Percentiles rank a stretch among this genome's conserved stretches.
Evolutionary conservation across 2,329 filamentous ascomycete genomes (phyloP).

Genomic region (Cordyceps militaris): DNA sequence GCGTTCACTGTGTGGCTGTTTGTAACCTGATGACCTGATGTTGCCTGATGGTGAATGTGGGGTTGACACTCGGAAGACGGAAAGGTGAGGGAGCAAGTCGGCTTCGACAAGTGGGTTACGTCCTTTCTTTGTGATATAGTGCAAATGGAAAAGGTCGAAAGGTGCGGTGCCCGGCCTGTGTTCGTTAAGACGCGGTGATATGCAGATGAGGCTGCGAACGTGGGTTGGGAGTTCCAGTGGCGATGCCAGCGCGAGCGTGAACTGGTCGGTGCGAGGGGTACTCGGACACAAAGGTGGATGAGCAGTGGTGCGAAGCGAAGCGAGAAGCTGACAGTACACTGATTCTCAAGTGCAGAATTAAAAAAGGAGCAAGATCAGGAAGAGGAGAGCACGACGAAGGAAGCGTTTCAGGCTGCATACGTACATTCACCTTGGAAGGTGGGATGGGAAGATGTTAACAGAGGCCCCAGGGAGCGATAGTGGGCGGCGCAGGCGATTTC

Average conservation of each 20-base stretch:
- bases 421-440: constrained; percentile 8
- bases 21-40: constrained; percentile 6
- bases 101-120: background rate
- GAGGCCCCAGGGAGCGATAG: background rate
- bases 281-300: background rate
- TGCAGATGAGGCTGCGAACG: background rate
- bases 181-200: background rate
- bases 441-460: constrained; percentile 6
- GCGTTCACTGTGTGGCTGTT: constrained; percentile 3
- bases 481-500: background rate
- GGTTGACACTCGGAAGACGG: background rate
- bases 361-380: background rate
- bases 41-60: constrained; percentile 12
- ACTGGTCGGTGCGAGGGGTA: background rate
- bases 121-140: background rate
- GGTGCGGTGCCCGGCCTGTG: background rate
- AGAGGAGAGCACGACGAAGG: background rate
- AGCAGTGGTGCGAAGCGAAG: background rate
- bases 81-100: background rate
- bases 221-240: background rate
- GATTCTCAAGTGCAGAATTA: background rate
- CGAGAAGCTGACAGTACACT: background rate
- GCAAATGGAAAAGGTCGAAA: background rate
- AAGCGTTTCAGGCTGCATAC: constrained; percentile 1
- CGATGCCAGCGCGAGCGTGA: constrained; percentile 6